These are phyloP conservation scores for Fraxinus excelsior DNA, from an alignment of 257 asterid species.

Conservation along the genomic window DNA sequence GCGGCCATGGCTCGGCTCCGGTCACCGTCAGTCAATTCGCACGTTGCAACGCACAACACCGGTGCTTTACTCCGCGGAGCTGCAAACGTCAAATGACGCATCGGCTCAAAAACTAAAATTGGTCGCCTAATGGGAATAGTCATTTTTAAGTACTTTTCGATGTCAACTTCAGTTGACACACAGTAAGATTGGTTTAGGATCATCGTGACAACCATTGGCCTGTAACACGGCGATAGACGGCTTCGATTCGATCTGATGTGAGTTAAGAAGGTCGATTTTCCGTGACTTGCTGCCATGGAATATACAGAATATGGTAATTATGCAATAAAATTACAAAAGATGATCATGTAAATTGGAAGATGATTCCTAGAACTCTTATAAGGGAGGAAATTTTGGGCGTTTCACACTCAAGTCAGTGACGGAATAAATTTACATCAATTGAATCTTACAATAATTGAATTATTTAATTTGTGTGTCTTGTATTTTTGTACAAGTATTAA, in stretches of 20 bases:
- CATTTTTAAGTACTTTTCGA: slow-evolving; percentile 30
- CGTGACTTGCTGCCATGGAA: slow-evolving; percentile 21
- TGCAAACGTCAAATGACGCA: slow-evolving; percentile 32
- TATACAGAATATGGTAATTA: neutral
- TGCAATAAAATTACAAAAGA: neutral
- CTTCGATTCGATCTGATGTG: slow-evolving; percentile 9
- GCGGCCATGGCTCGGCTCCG: slow-evolving; percentile 39
- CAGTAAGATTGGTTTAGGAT: slow-evolving; percentile 24
- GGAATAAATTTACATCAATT: too few species aligned
- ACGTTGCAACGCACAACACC: slow-evolving; percentile 36
- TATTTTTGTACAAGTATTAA: neutral
- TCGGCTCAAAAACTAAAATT: slow-evolving; percentile 35
- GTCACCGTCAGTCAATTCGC: slow-evolving; percentile 38
- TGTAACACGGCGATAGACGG: slow-evolving; percentile 3
- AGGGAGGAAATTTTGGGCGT: neutral
- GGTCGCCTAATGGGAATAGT: slow-evolving; percentile 35
- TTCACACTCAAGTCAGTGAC: neutral
- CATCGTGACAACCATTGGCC: slow-evolving; percentile 17
- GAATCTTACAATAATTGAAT: neutral
- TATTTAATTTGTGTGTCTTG: neutral
- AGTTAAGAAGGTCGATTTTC: slow-evolving; percentile 14
- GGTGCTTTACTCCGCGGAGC: slow-evolving; percentile 39
- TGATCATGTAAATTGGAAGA: neutral
- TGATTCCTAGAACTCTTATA: neutral
- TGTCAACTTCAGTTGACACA: slow-evolving; percentile 27